Conservation (phyloP, 2,329 filamentous ascomycete species). For the Aspergillus sergii region DNA sequence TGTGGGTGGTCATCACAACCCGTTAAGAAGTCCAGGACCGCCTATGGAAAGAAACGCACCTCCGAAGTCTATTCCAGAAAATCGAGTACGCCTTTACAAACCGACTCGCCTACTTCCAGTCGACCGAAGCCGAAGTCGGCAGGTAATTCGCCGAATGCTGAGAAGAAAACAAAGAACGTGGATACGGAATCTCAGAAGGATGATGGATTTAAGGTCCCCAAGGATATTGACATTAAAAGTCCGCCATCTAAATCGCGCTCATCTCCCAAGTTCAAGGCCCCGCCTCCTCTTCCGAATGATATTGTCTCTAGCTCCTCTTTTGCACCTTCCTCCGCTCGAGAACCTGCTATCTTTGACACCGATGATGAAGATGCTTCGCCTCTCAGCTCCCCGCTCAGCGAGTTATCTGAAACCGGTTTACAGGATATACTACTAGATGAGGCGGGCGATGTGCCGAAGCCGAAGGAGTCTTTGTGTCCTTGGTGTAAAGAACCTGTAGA, state of each 20-base stretch:
- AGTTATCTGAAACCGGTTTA: conserved; percentile 22
- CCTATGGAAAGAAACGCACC: conserved; percentile 19
- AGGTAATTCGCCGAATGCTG: conserved; percentile 9
- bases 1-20: conserved; percentile 14
- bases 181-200: conserved; percentile 10
- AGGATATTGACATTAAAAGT: conserved; percentile 24
- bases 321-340: conserved; percentile 25
- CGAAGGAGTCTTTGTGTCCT: conserved; percentile 56
- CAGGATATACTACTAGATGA: conserved; percentile 21
- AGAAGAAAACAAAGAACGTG: conserved; percentile 10
- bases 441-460: conserved; percentile 8
- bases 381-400: conserved; percentile 37
- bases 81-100: conserved; percentile 11
- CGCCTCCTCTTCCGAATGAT: conserved; percentile 25
- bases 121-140: conserved; percentile 11
- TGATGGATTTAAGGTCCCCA: conserved; percentile 27
- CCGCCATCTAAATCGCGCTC: conserved; percentile 14
- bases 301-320: conserved; percentile 32
- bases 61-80: conserved; percentile 16
- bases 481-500: conserved; percentile 67
- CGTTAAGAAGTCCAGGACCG: conserved; percentile 19
- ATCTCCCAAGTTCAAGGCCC: conserved; percentile 28
- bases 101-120: conserved; percentile 15
- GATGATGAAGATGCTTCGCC: conserved; percentile 32
- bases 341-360: conserved; percentile 24